Base-by-base conservation (phyloP, 345 rosid species). In the Litchi chinensis region DNA sequence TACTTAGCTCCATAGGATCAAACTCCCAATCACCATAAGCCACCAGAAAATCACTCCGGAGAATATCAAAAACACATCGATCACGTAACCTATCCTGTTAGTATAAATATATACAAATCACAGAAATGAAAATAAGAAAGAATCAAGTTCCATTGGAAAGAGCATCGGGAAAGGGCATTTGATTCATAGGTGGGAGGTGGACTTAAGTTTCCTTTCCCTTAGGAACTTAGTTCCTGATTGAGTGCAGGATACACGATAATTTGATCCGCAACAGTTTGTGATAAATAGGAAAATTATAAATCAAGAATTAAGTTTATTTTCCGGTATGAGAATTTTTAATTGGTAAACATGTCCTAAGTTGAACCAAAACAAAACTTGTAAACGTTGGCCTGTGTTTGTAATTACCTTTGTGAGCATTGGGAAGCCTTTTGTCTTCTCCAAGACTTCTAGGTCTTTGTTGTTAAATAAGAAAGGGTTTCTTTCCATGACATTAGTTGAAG, bases 331-430 rank as follows among this genome's bases (percentile, higher is more conserved):
- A 3, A 32, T 32, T 32, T 32, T 32, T 2, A 32, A 32, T 32
- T 32, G 37, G 37, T 32, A 32, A 32, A 32, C 3, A 32, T 3
- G 37, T 32, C 37, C 37, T 13, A 41, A 28, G 19, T 68, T 39
- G 50, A 56, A 8, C 19, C 16, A 22, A 13, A 11, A 32, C 9
- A 65, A 3, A 64, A 48, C 46, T 13, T 21, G 13, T 46, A 54
- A 56, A 5, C 59, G 32, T 62, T 60, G 40, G 15, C 32, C 16
- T 15, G 43, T 44, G 18, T 24, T 13, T 60, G 37, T 24, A 18
- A 62, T 80, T 90, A 95, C 98, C 95, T 86, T 82, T 65, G 89
- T 90, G 60, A 93, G 93, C 98, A 93, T 95, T 57, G 97, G 96
- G 82, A 95, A 94, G 59, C 95, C 93, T 65, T 88, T 83, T 4